Conservation (phyloP, 352 stramenopile genomes). For the Blastocystis sp. region DNA sequence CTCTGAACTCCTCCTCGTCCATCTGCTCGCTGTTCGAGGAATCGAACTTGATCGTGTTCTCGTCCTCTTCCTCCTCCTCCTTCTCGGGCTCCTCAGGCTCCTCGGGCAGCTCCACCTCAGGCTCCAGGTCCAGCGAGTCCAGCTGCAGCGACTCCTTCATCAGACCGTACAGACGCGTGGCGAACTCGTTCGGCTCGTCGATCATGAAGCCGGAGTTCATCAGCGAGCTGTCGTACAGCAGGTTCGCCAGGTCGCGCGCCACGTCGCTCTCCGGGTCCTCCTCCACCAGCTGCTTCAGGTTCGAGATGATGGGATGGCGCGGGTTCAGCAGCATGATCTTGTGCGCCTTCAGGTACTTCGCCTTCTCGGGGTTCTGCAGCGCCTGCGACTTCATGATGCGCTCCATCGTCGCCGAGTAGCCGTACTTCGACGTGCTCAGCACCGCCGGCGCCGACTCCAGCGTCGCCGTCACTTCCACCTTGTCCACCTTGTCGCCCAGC, state of each 20-base stretch:
- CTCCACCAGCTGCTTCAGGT: conserved; percentile 82
- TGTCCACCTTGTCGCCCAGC: conserved; percentile 87
- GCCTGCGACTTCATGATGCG: conserved; percentile 96
- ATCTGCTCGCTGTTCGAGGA: conserved; percentile 77
- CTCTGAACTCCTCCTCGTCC: conserved; percentile 72
- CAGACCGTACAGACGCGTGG: conserved; percentile 85
- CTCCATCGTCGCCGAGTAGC: conserved; percentile 98
- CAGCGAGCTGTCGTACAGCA: conserved; percentile 94
- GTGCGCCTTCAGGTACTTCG: conserved; percentile 75
- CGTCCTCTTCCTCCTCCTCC: conserved; percentile 73
- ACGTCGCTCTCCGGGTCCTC: conserved; percentile 76
- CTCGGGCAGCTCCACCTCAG: conserved; percentile 88
- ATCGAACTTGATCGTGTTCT: conserved; percentile 71
- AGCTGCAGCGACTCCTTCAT: conserved; percentile 87
- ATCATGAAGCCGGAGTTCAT: conserved; percentile 94
- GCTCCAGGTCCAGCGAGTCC: conserved; percentile 84
- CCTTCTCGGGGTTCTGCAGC: conserved; percentile 80
- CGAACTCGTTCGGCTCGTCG: conserved; percentile 86
- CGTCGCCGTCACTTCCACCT: conserved; percentile 89
- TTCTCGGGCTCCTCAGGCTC: conserved; percentile 66
- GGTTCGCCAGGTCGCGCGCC: conserved; percentile 87
- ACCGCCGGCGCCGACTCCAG: conserved; percentile 88
- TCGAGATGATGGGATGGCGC: conserved; percentile 92
- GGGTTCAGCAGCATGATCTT: conserved; percentile 98
- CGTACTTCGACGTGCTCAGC: conserved; percentile 91